Percentiles rank a stretch among this genome's conserved stretches.
These are phyloP conservation scores for Paxillus ammoniavirescens DNA, from an alignment of 768 basidiomycete genomes.

Conservation along the genomic window DNA sequence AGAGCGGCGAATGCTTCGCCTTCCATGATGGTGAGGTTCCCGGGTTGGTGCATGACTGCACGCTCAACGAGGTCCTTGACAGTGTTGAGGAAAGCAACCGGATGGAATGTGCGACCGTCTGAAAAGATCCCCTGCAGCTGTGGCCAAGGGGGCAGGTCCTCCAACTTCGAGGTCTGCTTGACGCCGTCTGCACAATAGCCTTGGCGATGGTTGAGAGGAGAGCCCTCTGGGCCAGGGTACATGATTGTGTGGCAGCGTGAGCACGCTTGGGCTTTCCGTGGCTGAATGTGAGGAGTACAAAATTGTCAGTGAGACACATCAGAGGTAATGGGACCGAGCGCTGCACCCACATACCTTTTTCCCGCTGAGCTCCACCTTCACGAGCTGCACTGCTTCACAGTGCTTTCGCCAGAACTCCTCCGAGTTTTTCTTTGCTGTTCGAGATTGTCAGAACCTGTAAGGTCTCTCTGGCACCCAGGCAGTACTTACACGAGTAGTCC, in stretches of 20 bases:
- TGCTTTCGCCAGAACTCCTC: conserved; percentile 13
- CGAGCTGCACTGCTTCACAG: neutral
- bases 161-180: neutral
- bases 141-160: conserved; percentile 1
- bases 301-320: too few species aligned
- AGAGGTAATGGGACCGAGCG: too few species aligned
- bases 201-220: conserved; percentile 6
- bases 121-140: conserved; percentile 8
- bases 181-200: neutral
- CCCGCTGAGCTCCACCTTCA: neutral
- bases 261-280: conserved; percentile 1
- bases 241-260: conserved; percentile 9
- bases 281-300: neutral
- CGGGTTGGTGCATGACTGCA: neutral
- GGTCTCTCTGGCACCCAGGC: neutral
- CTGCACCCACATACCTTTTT: neutral
- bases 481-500: conserved; percentile 8
- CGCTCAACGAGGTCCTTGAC: neutral
- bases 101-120: neutral
- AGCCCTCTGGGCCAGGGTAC: conserved; percentile 10
- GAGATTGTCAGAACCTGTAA: neutral
- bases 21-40: neutral
- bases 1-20: neutral
- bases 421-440: neutral
- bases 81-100: neutral